Conservation (phyloP, 2,329 filamentous ascomycete species). For the Coniochaeta hoffmannii region DNA sequence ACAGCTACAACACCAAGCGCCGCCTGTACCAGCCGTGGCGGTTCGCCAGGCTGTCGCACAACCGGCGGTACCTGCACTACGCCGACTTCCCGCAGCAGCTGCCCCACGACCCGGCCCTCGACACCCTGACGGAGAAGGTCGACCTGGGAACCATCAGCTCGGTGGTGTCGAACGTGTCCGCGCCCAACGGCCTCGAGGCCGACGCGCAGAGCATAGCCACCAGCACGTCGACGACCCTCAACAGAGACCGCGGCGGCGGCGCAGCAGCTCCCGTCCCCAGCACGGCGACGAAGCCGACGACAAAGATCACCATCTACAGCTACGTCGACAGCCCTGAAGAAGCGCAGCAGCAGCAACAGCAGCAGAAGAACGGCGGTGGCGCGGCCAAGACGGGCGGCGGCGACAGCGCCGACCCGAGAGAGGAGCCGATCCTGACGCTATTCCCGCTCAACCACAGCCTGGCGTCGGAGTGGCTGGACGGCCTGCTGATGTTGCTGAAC, state of each 20-base stretch:
- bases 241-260: conserved; percentile 9
- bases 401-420: conserved; percentile 42
- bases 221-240: conserved; percentile 28
- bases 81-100: conserved; percentile 68
- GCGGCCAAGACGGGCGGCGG: conserved; percentile 7
- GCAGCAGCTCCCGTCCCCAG: conserved; percentile 2
- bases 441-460: conserved; percentile 73
- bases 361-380: conserved; percentile 12
- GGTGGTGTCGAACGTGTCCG: conserved; percentile 86
- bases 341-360: background rate
- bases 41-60: conserved; percentile 84
- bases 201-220: conserved; percentile 28
- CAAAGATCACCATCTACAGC: conserved; percentile 88
- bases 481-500: conserved; percentile 86
- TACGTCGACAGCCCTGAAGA: conserved; percentile 36
- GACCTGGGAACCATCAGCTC: conserved; percentile 84
- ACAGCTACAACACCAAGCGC: conserved; percentile 28
- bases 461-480: conserved; percentile 95
- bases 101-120: conserved; percentile 60
- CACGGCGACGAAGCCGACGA: conserved; percentile 43
- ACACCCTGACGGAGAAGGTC: conserved; percentile 70
- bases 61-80: conserved; percentile 84
- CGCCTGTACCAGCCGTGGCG: conserved; percentile 56
- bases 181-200: conserved; percentile 43
- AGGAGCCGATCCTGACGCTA: conserved; percentile 73